These are phyloP conservation scores for Coniochaeta sp. DNA, from an alignment of 2,329 filamentous ascomycete species.

Conservation along the genomic window DNA sequence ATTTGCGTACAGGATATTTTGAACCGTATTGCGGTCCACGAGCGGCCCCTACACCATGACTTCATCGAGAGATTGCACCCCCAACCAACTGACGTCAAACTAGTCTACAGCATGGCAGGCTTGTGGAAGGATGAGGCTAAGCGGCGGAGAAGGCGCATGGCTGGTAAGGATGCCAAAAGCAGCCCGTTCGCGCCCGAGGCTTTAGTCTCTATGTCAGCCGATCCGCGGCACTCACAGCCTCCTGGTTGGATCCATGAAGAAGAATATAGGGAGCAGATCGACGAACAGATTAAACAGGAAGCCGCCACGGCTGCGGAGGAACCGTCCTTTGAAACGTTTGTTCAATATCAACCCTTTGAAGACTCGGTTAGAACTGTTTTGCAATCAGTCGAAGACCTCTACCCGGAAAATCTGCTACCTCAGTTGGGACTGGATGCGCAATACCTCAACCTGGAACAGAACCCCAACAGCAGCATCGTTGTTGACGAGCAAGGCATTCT, in stretches of 20 bases:
- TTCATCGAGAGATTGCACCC: constrained; percentile 69
- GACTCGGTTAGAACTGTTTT: constrained; percentile 64
- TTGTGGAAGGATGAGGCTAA: constrained; percentile 87
- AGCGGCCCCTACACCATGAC: constrained; percentile 77
- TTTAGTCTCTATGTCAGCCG: constrained; percentile 82
- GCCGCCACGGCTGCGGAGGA: constrained; percentile 32
- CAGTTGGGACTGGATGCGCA: constrained; percentile 32
- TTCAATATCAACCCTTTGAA: constrained; percentile 44
- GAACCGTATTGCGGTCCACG: constrained; percentile 69
- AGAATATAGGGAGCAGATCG: constrained; percentile 63
- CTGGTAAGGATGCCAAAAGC: constrained; percentile 37
- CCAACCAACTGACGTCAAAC: constrained; percentile 60
- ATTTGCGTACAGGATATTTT: constrained; percentile 81
- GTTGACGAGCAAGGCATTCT: constrained; percentile 58
- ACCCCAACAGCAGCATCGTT: constrained; percentile 39
- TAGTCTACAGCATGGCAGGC: constrained; percentile 87
- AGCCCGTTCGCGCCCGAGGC: constrained; percentile 77
- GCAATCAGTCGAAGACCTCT: constrained; percentile 83
- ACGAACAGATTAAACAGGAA: constrained; percentile 59
- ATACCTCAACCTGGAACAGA: constrained; percentile 17
- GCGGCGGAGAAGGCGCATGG: constrained; percentile 66
- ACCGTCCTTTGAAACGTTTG: constrained; percentile 59
- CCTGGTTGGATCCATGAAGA: constrained; percentile 91
- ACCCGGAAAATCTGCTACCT: constrained; percentile 55
- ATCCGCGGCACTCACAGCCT: constrained; percentile 61